Base-by-base conservation (phyloP, 106 monocot genomes). In the Hemerocallis citrina region DNA sequence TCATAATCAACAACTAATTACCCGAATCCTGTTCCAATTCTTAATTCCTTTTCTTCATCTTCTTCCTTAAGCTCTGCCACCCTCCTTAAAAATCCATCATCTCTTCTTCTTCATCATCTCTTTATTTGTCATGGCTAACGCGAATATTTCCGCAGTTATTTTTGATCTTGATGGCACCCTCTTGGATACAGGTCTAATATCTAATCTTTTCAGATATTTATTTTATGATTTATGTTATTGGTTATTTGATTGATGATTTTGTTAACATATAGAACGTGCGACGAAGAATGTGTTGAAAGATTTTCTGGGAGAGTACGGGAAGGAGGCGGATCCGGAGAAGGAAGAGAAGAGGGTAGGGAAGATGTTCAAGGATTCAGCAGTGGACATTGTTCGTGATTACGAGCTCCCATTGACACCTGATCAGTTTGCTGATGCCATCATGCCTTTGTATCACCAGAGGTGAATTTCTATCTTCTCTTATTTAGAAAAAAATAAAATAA, bases 121-220 rank as follows among this genome's bases (percentile, higher is more conserved):
- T 5, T 42, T n/a, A n/a, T n/a, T n/a, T n/a, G n/a, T n/a, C n/a
- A 72, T 73, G 69, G 56, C 34, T 11, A 38, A 52, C 22, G 66
- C n/a, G 2, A 27, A 40, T 34, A 55, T 81, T 17, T 69, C 67
- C 5, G 81, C 85, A 6, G 81, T 85, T 20, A 77, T 81, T 14
- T 69, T 81, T 4, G 85, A 85, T 71, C 57, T 85, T 13, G 85
- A 85, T 39, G 85, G 85, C 5, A 85, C 85, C 28, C 74, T 85
- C 29, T 61, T 85, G 12, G 81, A 85, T 62, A 65, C 85, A 14
- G 81, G 85, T 77, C 57, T 25, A 4, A 14, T 30, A 11, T 55
- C 28, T 12, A 3, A n/a, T n/a, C 10, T 29, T 23, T 2, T 0
- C 20, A 20, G n/a, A 23, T 55, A 14, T 4, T 30, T 17, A 15